Base-by-base conservation (phyloP, 2,329 filamentous ascomycete genomes). In the Fusarium stilboides region DNA sequence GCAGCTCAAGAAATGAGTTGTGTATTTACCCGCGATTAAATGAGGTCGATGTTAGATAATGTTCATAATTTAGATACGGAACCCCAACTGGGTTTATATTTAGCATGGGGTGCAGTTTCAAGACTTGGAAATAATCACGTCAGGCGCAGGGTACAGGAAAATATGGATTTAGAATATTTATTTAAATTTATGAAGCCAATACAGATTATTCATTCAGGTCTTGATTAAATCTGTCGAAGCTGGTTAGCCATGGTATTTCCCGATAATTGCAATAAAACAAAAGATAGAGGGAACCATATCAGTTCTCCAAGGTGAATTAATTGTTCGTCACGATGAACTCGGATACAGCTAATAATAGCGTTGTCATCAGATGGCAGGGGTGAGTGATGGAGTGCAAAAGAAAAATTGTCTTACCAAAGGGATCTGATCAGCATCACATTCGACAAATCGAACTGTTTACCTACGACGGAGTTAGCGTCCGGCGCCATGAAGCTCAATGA, bases 251-350 rank as follows among this genome's bases (percentile, higher is more conserved):
- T 50, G n/a, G 31, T 4, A 28, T 52, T 40, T 52, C 36, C 5
- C 17, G n/a, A 51, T n/a, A 6, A 9, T n/a, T 55, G 37, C 33
- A 50, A 65, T 8, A 60, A 60, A 20, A 62, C 53, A 24, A 8
- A 8, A 17, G 20, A 19, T 36, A 7, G 54, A 56, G 45, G 57
- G 65, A 66, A 70, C 70, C 70, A 75, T 68, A 77, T 88, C 86
- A 88, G 86, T 88, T 88, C 86, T 88, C 86, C 86, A 88, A 88
- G 86, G 85, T 88, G 86, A 87, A 84, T 78, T 75, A 76, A 72
- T 78, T 77, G 77, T 84, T 88, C 85, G 77, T 87, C 86, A 88
- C 75, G 81, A 81, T 83, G 80, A 84, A 86, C 81, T 88, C 86
- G 82, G 62, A 70, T 63, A 70, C 76, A 82, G 80, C 82, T 81